Base-by-base conservation (phyloP, 768 basidiomycete species). In the Clavaria fumosa region DNA sequence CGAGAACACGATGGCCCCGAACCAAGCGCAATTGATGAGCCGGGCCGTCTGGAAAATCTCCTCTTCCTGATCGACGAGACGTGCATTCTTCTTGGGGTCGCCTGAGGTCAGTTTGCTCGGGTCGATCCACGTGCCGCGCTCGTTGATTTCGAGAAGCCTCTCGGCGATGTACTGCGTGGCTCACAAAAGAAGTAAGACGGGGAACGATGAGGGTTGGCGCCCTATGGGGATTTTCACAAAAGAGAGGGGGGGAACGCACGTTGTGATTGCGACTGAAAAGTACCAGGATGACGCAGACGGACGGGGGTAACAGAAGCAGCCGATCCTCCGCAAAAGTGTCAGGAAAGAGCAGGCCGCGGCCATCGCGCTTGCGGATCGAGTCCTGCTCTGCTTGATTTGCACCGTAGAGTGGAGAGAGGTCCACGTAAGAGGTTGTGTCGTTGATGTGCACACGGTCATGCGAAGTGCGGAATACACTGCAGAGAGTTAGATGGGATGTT, bases 251-350 rank as follows among this genome's bases (percentile, higher is more conserved):
- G 3, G 12, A 9, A 56, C 76, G 44, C 45, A 85, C 84, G 48
- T 84, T 89, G 50, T 89, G 85, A 43, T 89, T 89, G n/a, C 85
- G 69, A 50, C 66, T 83, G 66, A 88, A 89, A n/a, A 85, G 52
- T n/a, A 88, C 68, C 15, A 89, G 64, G n/a, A 88, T 52, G 3
- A 67, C 72, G 41, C 77, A 73, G 36, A 75, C 72, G 1, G 73
- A 75, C 0, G 84, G 84, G 1, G 85, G 85, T n/a, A 88, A 70
- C 5, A 83, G 62, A 15, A 85, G 59, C 4, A 89, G 58, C 26
- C 85, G 63, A 43, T 85, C 77, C 50, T 89, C 86, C 0, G 81
- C 72, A 49, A 88, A 89, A 0, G 66, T 61, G 40, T 89, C 85
- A 2, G 76, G 78, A 44, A 64, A 58, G 4, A 89, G 60, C 18